These are phyloP conservation scores for Phlebopus sp. DNA, from an alignment of 1,284 basidiomycete genomes.

Conservation along the genomic window DNA sequence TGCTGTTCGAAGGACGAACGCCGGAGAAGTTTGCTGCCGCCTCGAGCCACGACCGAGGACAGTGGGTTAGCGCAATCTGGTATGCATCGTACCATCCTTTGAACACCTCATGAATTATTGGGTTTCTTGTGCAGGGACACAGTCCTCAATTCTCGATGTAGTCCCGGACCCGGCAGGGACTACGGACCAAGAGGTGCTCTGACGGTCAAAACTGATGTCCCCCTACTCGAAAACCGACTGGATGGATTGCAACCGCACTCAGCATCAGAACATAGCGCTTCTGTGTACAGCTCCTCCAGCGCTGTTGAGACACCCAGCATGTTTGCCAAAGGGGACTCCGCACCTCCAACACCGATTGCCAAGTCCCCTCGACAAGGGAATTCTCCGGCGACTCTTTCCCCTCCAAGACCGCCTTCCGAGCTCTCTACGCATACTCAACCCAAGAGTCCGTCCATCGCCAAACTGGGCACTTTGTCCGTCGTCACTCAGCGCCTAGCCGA, in stretches of 20 bases:
- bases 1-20: conserved; percentile 51
- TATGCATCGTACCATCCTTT: conserved; percentile 28
- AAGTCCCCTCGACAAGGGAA: conserved; percentile 18
- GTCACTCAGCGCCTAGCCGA: conserved; percentile 52
- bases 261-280: conserved; percentile 17
- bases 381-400: conserved; percentile 23
- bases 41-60: conserved; percentile 60
- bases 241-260: conserved; percentile 9
- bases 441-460: conserved; percentile 50
- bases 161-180: not conserved
- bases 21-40: conserved; percentile 59
- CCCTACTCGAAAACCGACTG: not conserved
- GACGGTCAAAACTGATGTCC: conserved; percentile 20
- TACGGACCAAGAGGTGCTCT: conserved; percentile 6
- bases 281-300: conserved; percentile 31
- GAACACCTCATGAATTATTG: not conserved
- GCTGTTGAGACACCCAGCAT: conserved; percentile 10
- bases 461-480: conserved; percentile 48
- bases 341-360: conserved; percentile 24
- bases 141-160: conserved; percentile 44
- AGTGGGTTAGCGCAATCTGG: conserved; percentile 73
- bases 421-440: conserved; percentile 29
- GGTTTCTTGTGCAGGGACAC: conserved; percentile 48
- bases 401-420: conserved; percentile 27
- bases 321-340: conserved; percentile 4